Percentiles rank a stretch among this genome's conserved stretches.
Conservation (phyloP, 176 grass and related monocot species). For the Carex parvula region DNA sequence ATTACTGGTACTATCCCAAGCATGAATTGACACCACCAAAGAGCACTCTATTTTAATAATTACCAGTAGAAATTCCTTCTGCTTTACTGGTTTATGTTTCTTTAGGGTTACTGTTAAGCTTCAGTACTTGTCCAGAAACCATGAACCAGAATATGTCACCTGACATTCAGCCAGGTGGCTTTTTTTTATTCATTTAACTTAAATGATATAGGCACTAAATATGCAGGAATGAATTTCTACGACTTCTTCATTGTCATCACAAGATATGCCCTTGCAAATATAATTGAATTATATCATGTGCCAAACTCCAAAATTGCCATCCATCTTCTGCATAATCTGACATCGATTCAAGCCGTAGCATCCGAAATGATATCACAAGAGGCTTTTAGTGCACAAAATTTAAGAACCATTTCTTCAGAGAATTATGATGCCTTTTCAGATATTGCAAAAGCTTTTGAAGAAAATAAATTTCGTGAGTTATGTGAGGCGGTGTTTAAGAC, state of each 20-base stretch:
- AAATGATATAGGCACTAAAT: constrained; percentile 7
- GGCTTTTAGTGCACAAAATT: constrained; percentile 53
- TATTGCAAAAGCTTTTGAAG: constrained; percentile 61
- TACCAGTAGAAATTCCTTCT: not conserved
- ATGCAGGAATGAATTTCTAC: constrained; percentile 92
- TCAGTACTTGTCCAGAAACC: not conserved
- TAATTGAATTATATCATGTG: constrained; percentile 57
- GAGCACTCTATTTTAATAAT: not conserved
- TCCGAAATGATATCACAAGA: constrained; percentile 58
- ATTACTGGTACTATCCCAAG: not conserved
- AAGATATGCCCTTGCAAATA: constrained; percentile 55
- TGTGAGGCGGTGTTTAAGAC: constrained; percentile 34
- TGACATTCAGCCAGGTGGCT: not conserved
- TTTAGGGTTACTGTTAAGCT: not conserved
- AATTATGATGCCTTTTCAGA: constrained; percentile 71
- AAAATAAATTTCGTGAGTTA: constrained; percentile 58
- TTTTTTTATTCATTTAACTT: not conserved
- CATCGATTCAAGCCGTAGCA: constrained; percentile 53
- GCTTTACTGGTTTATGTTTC: not conserved
- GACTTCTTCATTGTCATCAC: constrained; percentile 91
- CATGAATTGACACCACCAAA: not conserved
- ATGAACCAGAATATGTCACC: not conserved
- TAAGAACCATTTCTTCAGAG: constrained; percentile 53
- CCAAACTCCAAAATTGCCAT: constrained; percentile 31
- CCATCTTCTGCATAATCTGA: constrained; percentile 55